Evolutionary conservation across 306 rosid genomes (phyloP).

Genomic region (Delonix regia): DNA sequence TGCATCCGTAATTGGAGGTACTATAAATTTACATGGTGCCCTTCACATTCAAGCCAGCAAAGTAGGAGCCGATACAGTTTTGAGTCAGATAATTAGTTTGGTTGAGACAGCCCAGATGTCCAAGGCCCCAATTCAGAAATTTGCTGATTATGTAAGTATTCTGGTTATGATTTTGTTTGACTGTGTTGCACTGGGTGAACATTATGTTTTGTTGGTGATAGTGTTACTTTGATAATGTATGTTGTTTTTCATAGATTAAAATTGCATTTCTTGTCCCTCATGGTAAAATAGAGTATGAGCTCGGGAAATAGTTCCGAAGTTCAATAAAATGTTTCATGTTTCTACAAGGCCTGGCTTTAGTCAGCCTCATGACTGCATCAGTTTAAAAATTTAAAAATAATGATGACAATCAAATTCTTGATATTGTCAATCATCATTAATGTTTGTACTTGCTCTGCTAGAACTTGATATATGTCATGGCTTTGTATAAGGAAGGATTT

Average conservation of each 20-base stretch:
- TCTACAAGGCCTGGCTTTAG: background rate
- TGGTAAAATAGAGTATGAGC: conserved; percentile 4
- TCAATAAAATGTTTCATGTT: conserved; percentile 15
- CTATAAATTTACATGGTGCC: conserved; percentile 87
- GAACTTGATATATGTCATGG: background rate
- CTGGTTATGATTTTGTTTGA: conserved; percentile 28
- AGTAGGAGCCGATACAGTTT: conserved; percentile 92
- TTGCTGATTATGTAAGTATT: conserved; percentile 95
- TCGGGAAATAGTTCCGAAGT: background rate
- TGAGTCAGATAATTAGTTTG: conserved; percentile 94
- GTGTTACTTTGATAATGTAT: background rate
- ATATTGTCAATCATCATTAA: background rate
- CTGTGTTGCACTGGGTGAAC: conserved; percentile 10
- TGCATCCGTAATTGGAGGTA: conserved; percentile 86
- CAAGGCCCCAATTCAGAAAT: conserved; percentile 98
- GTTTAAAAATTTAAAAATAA: background rate
- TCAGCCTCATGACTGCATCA: background rate
- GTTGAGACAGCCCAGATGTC: conserved; percentile 99
- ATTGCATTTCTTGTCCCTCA: conserved; percentile 16
- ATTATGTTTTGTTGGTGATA: background rate
- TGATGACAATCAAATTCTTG: conserved; percentile 20
- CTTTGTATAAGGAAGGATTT: background rate
- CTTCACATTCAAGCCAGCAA: conserved; percentile 81
- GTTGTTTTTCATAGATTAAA: background rate
- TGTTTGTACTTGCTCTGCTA: background rate